Conservation (phyloP, 495 filamentous ascomycete genomes). For the Neurospora sp. region DNA sequence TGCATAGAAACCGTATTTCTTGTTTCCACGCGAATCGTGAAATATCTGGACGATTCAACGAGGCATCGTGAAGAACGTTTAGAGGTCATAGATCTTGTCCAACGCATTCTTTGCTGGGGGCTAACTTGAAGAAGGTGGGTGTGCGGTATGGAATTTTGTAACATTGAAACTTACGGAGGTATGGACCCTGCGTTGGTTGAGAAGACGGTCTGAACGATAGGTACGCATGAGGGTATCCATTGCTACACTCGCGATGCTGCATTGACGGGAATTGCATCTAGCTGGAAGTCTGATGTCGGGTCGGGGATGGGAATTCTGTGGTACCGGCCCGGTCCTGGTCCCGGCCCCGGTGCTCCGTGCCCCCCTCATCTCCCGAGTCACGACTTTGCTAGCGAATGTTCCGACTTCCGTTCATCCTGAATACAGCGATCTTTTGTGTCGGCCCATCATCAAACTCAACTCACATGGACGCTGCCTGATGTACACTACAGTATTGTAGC, state of each 20-base stretch:
- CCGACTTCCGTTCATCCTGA: neutral
- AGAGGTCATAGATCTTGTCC: neutral
- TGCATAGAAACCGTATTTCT: neutral
- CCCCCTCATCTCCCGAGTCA: neutral
- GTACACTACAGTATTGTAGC: neutral
- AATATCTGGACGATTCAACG: neutral
- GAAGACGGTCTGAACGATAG: neutral
- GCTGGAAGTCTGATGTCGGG: neutral
- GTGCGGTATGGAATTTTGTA: neutral
- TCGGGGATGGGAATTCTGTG: neutral
- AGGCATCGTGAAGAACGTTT: neutral
- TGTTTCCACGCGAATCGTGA: neutral
- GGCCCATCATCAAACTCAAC: neutral
- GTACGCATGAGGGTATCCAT: neutral
- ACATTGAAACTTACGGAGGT: neutral
- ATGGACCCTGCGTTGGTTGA: neutral
- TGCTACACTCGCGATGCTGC: neutral
- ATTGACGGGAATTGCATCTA: neutral
- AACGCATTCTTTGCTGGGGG: neutral
- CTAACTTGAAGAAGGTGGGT: neutral
- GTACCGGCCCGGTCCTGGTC: neutral
- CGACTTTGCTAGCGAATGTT: neutral
- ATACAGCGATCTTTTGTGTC: neutral
- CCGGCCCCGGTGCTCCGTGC: neutral
- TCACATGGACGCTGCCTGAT: neutral